These are phyloP conservation scores for Sclerospora graminicola DNA, from an alignment of 352 stramenopile species.

Conservation along the genomic window DNA sequence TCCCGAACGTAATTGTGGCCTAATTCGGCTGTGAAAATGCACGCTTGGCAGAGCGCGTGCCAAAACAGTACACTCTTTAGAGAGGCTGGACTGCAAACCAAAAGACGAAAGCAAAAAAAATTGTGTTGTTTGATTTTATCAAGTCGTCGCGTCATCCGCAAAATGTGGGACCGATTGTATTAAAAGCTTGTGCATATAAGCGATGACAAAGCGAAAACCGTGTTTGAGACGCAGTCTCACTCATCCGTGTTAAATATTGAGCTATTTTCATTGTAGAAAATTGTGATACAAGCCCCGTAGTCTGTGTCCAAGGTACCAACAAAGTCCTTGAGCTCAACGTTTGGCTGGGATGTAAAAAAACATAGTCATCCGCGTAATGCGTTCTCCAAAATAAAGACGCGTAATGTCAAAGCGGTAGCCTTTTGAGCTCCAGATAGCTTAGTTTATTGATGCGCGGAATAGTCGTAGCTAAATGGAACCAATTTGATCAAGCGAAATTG, in stretches of 20 bases:
- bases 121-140: slow-evolving; percentile 75
- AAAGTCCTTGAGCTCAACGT: slow-evolving; percentile 32
- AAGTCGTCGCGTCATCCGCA: slow-evolving; percentile 50
- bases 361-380: too few species aligned
- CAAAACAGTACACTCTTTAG: slow-evolving; percentile 95
- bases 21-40: slow-evolving; percentile 99
- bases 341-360: slow-evolving; percentile 29
- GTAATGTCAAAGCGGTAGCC: too few species aligned
- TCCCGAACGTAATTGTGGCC: slow-evolving; percentile 78
- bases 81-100: slow-evolving; percentile 73
- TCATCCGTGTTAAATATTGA: too few species aligned
- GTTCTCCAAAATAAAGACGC: too few species aligned
- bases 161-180: slow-evolving; percentile 38
- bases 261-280: slow-evolving; percentile 16
- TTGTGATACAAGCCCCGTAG: slow-evolving; percentile 11
- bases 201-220: slow-evolving; percentile 33
- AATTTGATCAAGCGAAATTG: too few species aligned
- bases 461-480: too few species aligned
- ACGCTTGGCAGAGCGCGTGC: slow-evolving; percentile 82
- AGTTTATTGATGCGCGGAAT: too few species aligned
- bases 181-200: slow-evolving; percentile 84
- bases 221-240: neutral
- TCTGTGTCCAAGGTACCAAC: slow-evolving; percentile 30
- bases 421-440: too few species aligned
- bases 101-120: slow-evolving; percentile 81